Conservation (phyloP, 257 asterid species). For the Solanum lycopersicoides region DNA sequence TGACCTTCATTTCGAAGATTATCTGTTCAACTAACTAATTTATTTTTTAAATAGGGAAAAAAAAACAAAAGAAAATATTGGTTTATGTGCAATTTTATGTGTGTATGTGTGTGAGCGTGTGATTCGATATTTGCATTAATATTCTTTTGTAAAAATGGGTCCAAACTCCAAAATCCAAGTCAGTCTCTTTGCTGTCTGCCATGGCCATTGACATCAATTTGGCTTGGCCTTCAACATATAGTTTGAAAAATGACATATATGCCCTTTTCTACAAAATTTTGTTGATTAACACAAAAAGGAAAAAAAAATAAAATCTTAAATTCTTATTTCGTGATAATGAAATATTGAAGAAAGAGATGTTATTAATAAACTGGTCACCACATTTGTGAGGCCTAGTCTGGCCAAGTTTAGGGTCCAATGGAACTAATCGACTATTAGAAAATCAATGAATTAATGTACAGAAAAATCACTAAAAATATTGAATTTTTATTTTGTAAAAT, state of each 20-base stretch:
- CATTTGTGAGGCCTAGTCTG: neutral
- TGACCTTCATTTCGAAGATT: rapidly evolving
- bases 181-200: neutral
- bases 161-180: conserved; percentile 1
- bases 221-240: neutral
- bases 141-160: neutral
- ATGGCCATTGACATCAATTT: neutral
- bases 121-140: neutral
- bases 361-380: neutral
- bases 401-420: neutral
- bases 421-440: neutral
- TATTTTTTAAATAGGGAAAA: neutral
- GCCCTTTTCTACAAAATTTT: neutral
- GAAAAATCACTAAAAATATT: rapidly evolving
- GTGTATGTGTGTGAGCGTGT: neutral
- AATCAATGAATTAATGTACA: too few species aligned
- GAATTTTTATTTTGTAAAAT: neutral
- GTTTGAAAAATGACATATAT: neutral
- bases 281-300: too few species aligned
- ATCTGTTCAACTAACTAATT: neutral
- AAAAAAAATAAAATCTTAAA: neutral
- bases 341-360: neutral
- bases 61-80: neutral
- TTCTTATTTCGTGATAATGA: neutral
- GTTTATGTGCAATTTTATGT: neutral